Conservation (phyloP, 192 early-diverging fungal species). For the Lunasporangiospora selenospora region DNA sequence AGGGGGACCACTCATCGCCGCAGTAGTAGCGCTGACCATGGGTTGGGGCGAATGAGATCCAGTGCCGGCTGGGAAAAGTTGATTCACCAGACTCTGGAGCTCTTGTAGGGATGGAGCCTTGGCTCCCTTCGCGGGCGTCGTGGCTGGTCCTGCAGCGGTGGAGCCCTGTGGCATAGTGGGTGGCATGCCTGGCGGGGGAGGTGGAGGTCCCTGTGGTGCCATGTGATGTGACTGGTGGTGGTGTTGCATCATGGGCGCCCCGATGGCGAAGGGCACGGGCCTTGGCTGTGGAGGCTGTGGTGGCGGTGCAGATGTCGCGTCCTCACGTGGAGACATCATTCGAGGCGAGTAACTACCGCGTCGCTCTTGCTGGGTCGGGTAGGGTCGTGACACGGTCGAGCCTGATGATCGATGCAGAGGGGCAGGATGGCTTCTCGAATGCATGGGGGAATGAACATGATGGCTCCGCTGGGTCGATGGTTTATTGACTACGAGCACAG, state of each 20-base stretch:
- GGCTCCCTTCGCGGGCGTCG: too few species aligned
- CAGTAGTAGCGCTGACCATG: constrained; percentile 4
- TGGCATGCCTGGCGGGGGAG: too few species aligned
- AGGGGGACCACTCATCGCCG: too few species aligned
- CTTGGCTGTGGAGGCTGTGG: background rate
- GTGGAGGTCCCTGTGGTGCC: too few species aligned
- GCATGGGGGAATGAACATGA: constrained; percentile 13
- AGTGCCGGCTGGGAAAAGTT: constrained; percentile 15
- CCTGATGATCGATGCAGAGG: background rate
- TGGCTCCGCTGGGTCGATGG: constrained; percentile 11
- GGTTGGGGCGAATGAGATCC: background rate
- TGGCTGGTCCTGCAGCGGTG: background rate
- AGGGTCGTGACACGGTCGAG: constrained; percentile 6
- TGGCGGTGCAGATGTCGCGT: background rate
- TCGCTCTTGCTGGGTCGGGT: constrained; percentile 12
- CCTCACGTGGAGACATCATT: background rate
- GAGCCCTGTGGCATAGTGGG: too few species aligned
- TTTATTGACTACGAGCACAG: constrained; percentile 67
- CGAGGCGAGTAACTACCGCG: constrained; percentile 14
- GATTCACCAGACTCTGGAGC: constrained; percentile 37
- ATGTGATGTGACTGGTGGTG: background rate
- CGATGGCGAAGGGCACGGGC: background rate
- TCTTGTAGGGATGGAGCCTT: constrained; percentile 27
- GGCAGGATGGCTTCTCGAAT: constrained; percentile 1
- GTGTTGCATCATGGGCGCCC: background rate